Evolutionary conservation across 257 asterid genomes (phyloP).

Genomic region (Salvia hispanica): DNA sequence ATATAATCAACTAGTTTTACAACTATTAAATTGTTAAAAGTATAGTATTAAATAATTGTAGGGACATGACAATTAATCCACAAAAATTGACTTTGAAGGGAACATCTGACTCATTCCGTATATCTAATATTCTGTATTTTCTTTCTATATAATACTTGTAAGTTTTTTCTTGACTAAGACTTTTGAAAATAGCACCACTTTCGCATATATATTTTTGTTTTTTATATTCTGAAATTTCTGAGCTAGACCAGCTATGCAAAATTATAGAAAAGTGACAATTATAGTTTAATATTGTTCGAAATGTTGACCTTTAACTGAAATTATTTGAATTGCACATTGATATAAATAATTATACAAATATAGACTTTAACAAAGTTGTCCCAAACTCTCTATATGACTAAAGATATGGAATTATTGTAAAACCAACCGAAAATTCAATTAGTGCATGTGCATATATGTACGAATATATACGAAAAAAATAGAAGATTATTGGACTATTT

Average conservation of each 20-base stretch:
- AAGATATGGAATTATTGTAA: too few relatives aligned
- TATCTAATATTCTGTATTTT: background rate
- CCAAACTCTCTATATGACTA: too few relatives aligned
- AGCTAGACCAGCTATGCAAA: background rate
- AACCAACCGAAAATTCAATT: background rate
- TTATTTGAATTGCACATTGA: too few relatives aligned
- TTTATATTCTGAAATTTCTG: background rate
- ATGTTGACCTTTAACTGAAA: too few relatives aligned
- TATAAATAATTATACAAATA: too few relatives aligned
- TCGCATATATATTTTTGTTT: background rate
- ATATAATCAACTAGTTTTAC: background rate
- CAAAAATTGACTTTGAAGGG: slow-evolving; percentile 14
- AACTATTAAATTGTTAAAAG: background rate
- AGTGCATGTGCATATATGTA: background rate
- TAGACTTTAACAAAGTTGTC: too few relatives aligned
- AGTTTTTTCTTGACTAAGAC: slow-evolving; percentile 4
- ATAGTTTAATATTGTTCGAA: too few relatives aligned
- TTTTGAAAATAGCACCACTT: background rate
- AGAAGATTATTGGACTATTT: background rate
- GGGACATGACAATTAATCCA: slow-evolving; percentile 14
- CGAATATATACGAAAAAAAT: background rate
- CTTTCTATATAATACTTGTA: background rate
- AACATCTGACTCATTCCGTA: slow-evolving; percentile 7
- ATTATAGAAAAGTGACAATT: background rate
- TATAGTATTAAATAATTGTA: background rate